Evolutionary conservation across 106 monocot genomes (phyloP).

Genomic region (Acorus calamus): DNA sequence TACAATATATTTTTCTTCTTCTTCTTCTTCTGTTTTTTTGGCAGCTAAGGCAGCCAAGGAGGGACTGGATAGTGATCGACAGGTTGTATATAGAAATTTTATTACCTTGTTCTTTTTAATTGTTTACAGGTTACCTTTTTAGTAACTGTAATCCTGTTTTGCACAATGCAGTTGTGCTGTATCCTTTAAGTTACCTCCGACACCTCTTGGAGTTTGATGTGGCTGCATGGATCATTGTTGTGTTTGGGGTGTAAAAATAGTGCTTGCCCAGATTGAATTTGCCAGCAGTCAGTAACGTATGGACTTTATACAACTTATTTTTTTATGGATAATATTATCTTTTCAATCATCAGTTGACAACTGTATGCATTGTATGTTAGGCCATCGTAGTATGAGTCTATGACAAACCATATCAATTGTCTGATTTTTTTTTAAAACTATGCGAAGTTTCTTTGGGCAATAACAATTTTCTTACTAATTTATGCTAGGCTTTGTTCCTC

Average conservation of each 20-base stretch:
- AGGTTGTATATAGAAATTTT: slow-evolving; percentile 39
- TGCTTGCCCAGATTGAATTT: no score
- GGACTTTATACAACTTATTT: no score
- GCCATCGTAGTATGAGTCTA: no score
- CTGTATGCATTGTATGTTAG: no score
- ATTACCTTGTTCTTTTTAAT: not conserved
- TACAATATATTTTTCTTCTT: not conserved
- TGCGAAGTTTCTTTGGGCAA: no score
- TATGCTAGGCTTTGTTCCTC: not conserved
- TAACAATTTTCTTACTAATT: not conserved
- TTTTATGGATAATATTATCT: no score
- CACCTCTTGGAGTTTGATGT: not conserved
- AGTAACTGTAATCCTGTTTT: slow-evolving; percentile 1
- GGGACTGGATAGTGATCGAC: slow-evolving; percentile 75
- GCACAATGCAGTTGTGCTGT: slow-evolving; percentile 82
- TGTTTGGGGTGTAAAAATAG: no score
- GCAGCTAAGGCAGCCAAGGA: slow-evolving; percentile 88
- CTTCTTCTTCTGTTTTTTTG: slow-evolving; percentile 23
- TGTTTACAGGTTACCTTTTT: not conserved
- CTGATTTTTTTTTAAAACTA: no score
- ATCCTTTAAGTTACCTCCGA: slow-evolving; percentile 36
- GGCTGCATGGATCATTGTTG: not conserved
- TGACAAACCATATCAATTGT: no score
- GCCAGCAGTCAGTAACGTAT: no score
- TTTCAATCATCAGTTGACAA: no score